These are phyloP conservation scores for Metschnikowia borealis DNA, from an alignment of 805 yeast genomes.

Conservation along the genomic window DNA sequence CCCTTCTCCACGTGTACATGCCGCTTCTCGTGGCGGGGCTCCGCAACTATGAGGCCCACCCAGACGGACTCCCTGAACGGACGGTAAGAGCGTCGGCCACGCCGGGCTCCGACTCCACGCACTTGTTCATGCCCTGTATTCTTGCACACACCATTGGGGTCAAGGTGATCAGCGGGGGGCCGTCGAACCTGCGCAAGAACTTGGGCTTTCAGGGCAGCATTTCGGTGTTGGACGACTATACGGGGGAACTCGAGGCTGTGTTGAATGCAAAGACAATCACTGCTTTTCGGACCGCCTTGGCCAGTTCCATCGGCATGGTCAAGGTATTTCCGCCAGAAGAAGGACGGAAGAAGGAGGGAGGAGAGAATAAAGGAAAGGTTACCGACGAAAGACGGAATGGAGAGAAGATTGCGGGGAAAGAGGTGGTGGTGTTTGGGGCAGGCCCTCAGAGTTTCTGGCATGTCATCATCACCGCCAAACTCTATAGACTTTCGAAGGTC, in stretches of 20 bases:
- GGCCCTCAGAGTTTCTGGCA: conserved; percentile 71
- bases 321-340: conserved; percentile 19
- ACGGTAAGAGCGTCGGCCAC: conserved; percentile 41
- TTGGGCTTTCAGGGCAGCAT: conserved; percentile 60
- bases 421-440: conserved; percentile 49
- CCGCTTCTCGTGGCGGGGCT: conserved; percentile 35
- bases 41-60: conserved; percentile 38
- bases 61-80: conserved; percentile 50
- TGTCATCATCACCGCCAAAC: conserved; percentile 36
- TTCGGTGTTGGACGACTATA: conserved; percentile 44
- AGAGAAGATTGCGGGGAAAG: conserved; percentile 19
- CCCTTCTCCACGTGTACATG: conserved; percentile 32
- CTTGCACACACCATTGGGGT: conserved; percentile 51
- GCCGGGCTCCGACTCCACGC: conserved; percentile 35
- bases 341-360: no score
- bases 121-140: conserved; percentile 64
- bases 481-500: conserved; percentile 40
- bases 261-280: conserved; percentile 57
- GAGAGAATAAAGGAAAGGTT: no score
- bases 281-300: conserved; percentile 64
- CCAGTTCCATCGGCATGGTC: conserved; percentile 46
- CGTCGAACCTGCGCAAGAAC: conserved; percentile 24
- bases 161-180: conserved; percentile 57
- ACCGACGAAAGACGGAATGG: no score
- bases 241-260: conserved; percentile 51